These are phyloP conservation scores for Houttuynia cordata DNA, from an alignment of 164 flowering plant species.

Conservation along the genomic window DNA sequence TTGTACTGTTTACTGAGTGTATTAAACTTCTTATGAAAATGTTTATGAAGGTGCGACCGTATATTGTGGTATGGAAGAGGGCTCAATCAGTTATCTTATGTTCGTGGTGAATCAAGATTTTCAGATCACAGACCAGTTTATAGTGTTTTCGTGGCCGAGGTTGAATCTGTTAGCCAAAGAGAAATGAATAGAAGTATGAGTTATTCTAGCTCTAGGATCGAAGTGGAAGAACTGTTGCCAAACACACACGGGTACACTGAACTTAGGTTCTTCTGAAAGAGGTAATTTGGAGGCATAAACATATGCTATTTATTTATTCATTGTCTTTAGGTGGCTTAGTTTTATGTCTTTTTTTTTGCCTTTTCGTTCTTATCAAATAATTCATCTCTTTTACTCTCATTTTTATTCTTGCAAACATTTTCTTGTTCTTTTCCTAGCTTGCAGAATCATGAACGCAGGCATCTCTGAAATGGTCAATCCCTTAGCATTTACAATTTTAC, in stretches of 20 bases:
- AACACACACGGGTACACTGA: conserved; percentile 44
- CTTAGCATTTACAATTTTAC: too few relatives aligned
- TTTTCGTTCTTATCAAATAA: too few relatives aligned
- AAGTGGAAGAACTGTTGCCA: conserved; percentile 79
- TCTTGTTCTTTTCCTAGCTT: too few relatives aligned
- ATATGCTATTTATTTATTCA: too few relatives aligned
- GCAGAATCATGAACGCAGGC: too few relatives aligned
- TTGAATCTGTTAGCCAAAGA: conserved; percentile 43
- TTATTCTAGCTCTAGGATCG: conserved; percentile 54
- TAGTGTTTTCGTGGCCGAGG: conserved; percentile 60
- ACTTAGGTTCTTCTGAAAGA: conserved; percentile 35
- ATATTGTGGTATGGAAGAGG: conserved; percentile 84
- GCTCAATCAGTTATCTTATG: conserved; percentile 68
- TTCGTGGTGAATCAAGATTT: conserved; percentile 77
- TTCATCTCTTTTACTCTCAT: too few relatives aligned
- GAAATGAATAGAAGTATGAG: conserved; percentile 54
- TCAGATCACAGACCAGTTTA: conserved; percentile 94
- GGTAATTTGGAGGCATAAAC: background rate
- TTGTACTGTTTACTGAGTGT: background rate
- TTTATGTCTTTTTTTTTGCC: too few relatives aligned
- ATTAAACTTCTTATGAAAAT: conserved; percentile 2
- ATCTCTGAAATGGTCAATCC: too few relatives aligned
- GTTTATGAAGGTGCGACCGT: conserved; percentile 72
- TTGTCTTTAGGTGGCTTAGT: background rate
- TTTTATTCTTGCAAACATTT: too few relatives aligned